phyloP scores from a whole-genome alignment of 169 alveolate species.

The Cardiosporidium cionae region DNA sequence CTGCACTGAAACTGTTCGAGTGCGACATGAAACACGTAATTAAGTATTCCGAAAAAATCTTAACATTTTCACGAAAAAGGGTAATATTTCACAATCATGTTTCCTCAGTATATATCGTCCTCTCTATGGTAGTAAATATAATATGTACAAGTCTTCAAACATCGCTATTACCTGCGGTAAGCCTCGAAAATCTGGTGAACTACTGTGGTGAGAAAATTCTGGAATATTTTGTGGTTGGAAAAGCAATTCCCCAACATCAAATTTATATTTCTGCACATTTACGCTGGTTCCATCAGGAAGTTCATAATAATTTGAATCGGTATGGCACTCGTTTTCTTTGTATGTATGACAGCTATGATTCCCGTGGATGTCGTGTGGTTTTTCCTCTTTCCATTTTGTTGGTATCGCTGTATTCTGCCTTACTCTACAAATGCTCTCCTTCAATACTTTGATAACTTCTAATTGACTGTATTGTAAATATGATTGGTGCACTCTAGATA shows the following conservation, averaged over 20 bases:
- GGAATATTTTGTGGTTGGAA: background rate
- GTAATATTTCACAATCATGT: too few relatives aligned
- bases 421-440: slow-evolving; percentile 62
- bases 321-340: background rate
- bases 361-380: background rate
- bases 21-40: too few relatives aligned
- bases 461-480: slow-evolving; percentile 35
- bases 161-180: background rate
- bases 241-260: slow-evolving; percentile 9
- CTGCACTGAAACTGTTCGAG: background rate
- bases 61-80: too few relatives aligned
- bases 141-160: too few relatives aligned
- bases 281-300: slow-evolving; percentile 13
- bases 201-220: background rate
- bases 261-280: background rate
- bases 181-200: background rate
- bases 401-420: slow-evolving; percentile 6
- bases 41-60: too few relatives aligned
- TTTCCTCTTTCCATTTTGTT: background rate
- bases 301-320: background rate
- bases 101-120: too few relatives aligned
- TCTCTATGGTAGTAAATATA: too few relatives aligned
- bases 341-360: background rate
- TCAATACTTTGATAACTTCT: slow-evolving; percentile 65
- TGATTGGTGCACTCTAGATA: slow-evolving; percentile 39